Percentiles rank a stretch among this genome's conserved stretches.
These are phyloP conservation scores for Podospora comata DNA, from an alignment of 495 filamentous ascomycete genomes.

Conservation along the genomic window DNA sequence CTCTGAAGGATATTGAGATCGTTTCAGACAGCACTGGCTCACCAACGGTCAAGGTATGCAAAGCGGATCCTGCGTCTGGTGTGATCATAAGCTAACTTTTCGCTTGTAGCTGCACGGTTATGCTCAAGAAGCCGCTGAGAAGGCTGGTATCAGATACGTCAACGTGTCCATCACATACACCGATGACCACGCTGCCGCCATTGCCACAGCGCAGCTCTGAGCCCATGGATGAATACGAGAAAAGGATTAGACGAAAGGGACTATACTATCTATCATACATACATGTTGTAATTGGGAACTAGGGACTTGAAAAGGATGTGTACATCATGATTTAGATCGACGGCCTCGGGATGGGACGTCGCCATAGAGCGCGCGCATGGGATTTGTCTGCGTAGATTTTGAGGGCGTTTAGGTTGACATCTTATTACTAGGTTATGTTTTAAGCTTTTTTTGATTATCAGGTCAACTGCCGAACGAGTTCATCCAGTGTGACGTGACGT, in stretches of 20 bases:
- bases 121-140: slow-evolving; percentile 73
- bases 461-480: background rate
- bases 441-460: background rate
- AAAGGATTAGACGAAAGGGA: background rate
- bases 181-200: slow-evolving; percentile 85
- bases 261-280: background rate
- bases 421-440: background rate
- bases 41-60: slow-evolving; percentile 77
- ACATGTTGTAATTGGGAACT: slow-evolving; percentile 6
- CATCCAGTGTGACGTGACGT: background rate
- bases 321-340: slow-evolving; percentile 3
- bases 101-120: slow-evolving; percentile 71
- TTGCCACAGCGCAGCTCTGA: slow-evolving; percentile 56
- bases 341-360: background rate
- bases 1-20: slow-evolving; percentile 94
- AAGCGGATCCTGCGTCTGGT: background rate
- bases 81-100: slow-evolving; percentile 39
- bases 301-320: slow-evolving; percentile 1
- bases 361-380: slow-evolving; percentile 3
- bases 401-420: background rate
- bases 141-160: slow-evolving; percentile 80
- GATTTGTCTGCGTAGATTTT: background rate
- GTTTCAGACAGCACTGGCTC: slow-evolving; percentile 72
- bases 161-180: slow-evolving; percentile 93
- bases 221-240: background rate